Conservation (phyloP, 345 rosid genomes). For the Hypericum androsaemum region DNA sequence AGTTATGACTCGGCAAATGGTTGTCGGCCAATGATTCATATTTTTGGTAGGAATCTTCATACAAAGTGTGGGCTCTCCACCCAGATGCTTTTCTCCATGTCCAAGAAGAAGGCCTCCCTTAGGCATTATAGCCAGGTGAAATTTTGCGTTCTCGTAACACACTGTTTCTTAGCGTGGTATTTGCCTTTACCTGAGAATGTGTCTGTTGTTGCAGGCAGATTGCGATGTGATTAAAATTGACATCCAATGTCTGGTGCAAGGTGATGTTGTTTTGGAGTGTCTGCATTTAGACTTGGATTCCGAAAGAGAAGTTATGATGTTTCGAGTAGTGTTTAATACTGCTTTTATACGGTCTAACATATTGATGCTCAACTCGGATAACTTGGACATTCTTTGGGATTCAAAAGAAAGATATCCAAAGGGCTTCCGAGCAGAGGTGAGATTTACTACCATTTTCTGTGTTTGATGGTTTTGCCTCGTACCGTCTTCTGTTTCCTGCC, state of each 20-base stretch:
- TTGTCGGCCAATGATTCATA: constrained; percentile 82
- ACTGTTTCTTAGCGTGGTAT: background rate
- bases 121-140: constrained; percentile 78
- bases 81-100: constrained; percentile 79
- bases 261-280: constrained; percentile 94
- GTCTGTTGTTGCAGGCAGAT: constrained; percentile 54
- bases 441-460: background rate
- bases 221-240: constrained; percentile 96
- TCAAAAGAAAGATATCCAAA: constrained; percentile 88
- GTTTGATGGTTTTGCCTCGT: background rate
- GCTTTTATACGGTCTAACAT: constrained; percentile 97
- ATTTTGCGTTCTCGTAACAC: constrained; percentile 5
- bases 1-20: constrained; percentile 85
- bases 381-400: constrained; percentile 96
- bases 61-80: constrained; percentile 62
- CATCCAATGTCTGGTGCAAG: constrained; percentile 92
- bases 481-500: background rate
- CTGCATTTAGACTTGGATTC: constrained; percentile 86
- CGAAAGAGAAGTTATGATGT: constrained; percentile 97
- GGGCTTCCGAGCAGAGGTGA: constrained; percentile 92
- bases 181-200: constrained; percentile 5
- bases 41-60: constrained; percentile 74
- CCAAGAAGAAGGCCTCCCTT: constrained; percentile 54
- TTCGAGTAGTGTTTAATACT: constrained; percentile 92
- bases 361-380: constrained; percentile 83